A percentile compares a stretch with the other conserved stretches of the same genome.
Evolutionary conservation across 2,329 filamentous ascomycete genomes (phyloP).

Genomic region (Xylaria sp.): DNA sequence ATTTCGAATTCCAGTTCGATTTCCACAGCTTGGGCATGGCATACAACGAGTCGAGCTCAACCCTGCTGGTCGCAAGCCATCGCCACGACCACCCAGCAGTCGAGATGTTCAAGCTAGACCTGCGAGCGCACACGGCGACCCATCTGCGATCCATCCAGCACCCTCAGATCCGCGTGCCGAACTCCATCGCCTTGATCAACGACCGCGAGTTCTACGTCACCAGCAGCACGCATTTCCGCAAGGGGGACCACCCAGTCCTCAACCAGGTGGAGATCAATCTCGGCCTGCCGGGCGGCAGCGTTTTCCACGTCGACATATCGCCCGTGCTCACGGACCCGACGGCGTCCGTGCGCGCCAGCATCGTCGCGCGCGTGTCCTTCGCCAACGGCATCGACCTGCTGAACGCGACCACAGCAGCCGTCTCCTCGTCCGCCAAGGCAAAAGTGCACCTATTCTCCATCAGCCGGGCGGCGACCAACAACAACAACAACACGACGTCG

Average conservation of each 20-base stretch:
- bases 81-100: conserved; percentile 43
- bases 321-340: conserved; percentile 24
- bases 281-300: conserved; percentile 40
- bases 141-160: conserved; percentile 47
- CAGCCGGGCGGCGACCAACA: neutral
- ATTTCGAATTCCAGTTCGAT: conserved; percentile 36
- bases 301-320: conserved; percentile 45
- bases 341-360: conserved; percentile 26
- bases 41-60: conserved; percentile 43
- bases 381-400: conserved; percentile 50
- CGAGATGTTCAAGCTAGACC: conserved; percentile 48
- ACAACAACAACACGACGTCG: no score
- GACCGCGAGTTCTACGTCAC: conserved; percentile 48
- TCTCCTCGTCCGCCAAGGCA: conserved; percentile 44
- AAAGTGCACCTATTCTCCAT: conserved; percentile 42
- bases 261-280: conserved; percentile 45
- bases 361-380: conserved; percentile 46
- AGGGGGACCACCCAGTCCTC: conserved; percentile 34
- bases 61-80: conserved; percentile 48
- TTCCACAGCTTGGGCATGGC: conserved; percentile 50
- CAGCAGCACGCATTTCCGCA: conserved; percentile 47
- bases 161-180: conserved; percentile 47
- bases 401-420: conserved; percentile 46
- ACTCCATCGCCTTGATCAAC: conserved; percentile 46
- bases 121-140: conserved; percentile 41